Conservation (phyloP, 176 grass and related monocot species). For the Miscanthus lutarioriparius region DNA sequence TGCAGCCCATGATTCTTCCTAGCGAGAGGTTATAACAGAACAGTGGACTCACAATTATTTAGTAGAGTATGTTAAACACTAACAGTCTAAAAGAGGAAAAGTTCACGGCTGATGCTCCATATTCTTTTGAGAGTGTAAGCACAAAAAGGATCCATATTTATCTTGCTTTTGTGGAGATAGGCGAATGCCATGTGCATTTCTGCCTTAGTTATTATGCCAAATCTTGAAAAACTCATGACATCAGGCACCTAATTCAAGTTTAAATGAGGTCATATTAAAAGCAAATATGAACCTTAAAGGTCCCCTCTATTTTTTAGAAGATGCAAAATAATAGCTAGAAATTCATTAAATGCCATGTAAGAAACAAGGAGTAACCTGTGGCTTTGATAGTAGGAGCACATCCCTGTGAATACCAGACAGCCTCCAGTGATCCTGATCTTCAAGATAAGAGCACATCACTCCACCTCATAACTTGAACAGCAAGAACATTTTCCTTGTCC, state of each 20-base stretch:
- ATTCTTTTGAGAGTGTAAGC: not conserved
- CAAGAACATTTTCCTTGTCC: slow-evolving; percentile 79
- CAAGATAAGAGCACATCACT: slow-evolving; percentile 97
- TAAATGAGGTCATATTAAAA: not conserved
- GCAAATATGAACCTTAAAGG: not conserved
- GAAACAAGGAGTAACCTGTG: slow-evolving; percentile 63
- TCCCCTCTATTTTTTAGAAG: not conserved
- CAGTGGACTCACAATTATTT: not conserved
- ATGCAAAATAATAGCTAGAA: not conserved
- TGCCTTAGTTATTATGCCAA: not conserved
- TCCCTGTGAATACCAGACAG: slow-evolving; percentile 96
- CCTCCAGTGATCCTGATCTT: slow-evolving; percentile 99
- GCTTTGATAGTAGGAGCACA: slow-evolving; percentile 89
- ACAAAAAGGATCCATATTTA: not conserved
- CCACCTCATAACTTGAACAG: slow-evolving; percentile 97
- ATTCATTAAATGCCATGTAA: slow-evolving; percentile 6
- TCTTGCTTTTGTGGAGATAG: slow-evolving; percentile 6
- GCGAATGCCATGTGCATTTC: not conserved
- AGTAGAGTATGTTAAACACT: not conserved
- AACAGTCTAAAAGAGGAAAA: not conserved
- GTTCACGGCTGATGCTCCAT: not conserved
- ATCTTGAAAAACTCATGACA: slow-evolving; percentile 2
- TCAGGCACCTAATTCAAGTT: not conserved
- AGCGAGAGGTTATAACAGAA: not conserved
- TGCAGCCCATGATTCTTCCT: not conserved